These are phyloP conservation scores for Phytopythium cucurbitacearum DNA, from an alignment of 352 stramenopile species.

Conservation along the genomic window DNA sequence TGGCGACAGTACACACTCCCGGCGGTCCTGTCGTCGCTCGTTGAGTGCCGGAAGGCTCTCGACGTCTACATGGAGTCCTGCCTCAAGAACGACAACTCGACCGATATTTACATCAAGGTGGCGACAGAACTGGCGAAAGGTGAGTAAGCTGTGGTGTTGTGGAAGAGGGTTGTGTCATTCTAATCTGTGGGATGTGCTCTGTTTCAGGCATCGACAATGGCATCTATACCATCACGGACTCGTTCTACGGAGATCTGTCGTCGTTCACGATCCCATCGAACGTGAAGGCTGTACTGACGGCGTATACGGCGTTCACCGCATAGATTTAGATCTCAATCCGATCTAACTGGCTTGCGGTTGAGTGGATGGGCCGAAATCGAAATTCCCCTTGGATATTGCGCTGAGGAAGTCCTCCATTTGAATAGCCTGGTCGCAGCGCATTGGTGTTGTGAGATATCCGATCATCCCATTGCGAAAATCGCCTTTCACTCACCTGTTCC, in stretches of 20 bases:
- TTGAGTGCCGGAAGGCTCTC: conserved; percentile 61
- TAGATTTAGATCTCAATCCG: conserved; percentile 17
- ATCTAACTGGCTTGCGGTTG: conserved; percentile 4
- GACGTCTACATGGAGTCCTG: conserved; percentile 68
- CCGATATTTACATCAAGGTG: conserved; percentile 59
- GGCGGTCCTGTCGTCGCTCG: conserved; percentile 58
- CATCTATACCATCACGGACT: conserved; percentile 72
- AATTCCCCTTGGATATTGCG: conserved; percentile 33
- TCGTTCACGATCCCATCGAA: conserved; percentile 44
- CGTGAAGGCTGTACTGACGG: conserved; percentile 43
- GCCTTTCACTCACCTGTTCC: conserved; percentile 20
- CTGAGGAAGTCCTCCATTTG: conserved; percentile 39
- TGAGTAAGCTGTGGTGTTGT: conserved; percentile 4
- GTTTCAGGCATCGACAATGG: conserved; percentile 61
- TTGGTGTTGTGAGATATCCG: background rate
- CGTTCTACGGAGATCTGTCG: conserved; percentile 58
- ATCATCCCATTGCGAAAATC: background rate
- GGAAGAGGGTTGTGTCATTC: too few species aligned
- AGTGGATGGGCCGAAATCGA: conserved; percentile 26
- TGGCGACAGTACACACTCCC: conserved; percentile 52
- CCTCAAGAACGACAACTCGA: conserved; percentile 51
- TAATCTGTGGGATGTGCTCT: background rate
- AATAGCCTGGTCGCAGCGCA: conserved; percentile 19
- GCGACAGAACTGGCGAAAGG: conserved; percentile 54
- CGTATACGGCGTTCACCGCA: conserved; percentile 39